Conservation (phyloP, 768 basidiomycete genomes). For the Tulasnella sp. region DNA sequence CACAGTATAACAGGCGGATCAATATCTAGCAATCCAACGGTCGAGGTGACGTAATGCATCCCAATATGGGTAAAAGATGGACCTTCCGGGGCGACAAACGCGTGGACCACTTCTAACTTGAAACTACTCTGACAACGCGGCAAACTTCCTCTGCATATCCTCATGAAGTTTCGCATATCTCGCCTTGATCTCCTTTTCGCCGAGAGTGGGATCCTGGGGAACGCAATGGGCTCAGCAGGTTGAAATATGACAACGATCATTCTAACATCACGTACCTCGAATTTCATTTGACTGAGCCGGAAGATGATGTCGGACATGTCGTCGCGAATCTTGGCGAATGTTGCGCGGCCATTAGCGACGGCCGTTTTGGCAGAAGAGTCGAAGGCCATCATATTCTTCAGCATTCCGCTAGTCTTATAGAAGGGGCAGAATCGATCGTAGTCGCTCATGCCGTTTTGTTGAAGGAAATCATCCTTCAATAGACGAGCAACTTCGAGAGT, state of each 20-base stretch:
- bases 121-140: conserved; percentile 25
- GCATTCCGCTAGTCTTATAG: conserved; percentile 97
- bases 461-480: conserved; percentile 95
- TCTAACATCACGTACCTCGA: conserved; percentile 62
- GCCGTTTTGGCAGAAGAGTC: conserved; percentile 86
- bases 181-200: conserved; percentile 74
- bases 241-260: conserved; percentile 9
- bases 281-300: conserved; percentile 99
- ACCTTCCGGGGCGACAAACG: not conserved
- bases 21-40: not conserved
- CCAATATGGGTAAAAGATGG: not conserved
- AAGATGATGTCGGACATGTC: conserved; percentile 83
- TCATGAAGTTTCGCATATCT: conserved; percentile 74
- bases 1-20: not conserved
- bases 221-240: conserved; percentile 3
- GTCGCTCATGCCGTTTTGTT: conserved; percentile 98
- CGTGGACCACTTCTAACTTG: not conserved
- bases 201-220: conserved; percentile 80
- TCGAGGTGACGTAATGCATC: not conserved
- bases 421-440: conserved; percentile 98
- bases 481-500: conserved; percentile 95
- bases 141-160: conserved; percentile 89
- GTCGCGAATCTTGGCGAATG: conserved; percentile 85
- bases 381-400: conserved; percentile 90
- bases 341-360: conserved; percentile 75